Evolutionary conservation across 257 asterid genomes (phyloP), one percentile per base, ranked within the genome.

Genomic region (Nyctanthes arbortristis): DNA sequence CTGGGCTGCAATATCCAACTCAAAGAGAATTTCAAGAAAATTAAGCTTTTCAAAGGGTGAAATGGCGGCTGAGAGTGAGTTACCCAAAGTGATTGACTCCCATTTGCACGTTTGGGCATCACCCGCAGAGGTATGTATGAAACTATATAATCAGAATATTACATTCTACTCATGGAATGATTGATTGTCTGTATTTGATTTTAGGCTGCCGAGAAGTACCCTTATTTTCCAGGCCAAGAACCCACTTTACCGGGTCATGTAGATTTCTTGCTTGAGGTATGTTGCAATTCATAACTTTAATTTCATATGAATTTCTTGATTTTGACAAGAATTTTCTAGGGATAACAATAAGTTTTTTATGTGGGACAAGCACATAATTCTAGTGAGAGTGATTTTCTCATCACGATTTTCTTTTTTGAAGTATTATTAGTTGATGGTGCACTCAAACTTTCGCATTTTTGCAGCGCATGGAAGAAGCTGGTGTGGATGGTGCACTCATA

Each of bases 91-190:
- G 34, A 88, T 91, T 18, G 97, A 91, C 77, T 91, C 97, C 6
- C 98, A 92, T 79, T 83, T 89, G 77, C 97, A 92, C 81, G 96
- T 92, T 45, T 92, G 96, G 97, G 96, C 96, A 9, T 86, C 96
- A 2, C 87, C 93, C 36, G 80, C 79, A 63, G 83, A 80, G 89
- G 96, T 86, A 35, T 20, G 16, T 34, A 45, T 60, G 27, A 61
- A 31, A 40, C 35, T 54, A 36, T n/a, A n/a, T n/a, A 45, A 32
- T 18, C 33, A 3, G 37, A 28, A 5, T 52, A 5, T 28, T 22
- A 6, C 22, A 30, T 39, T 33, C 28, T 30, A 7, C 27, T 43
- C 61, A 7, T 59, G 60, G 55, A n/a, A 33, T 31, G 62, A 64
- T n/a, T 25, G 16, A 24, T n/a, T 57, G 24, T 32, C 54, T 36